Base-by-base conservation (phyloP, 2,329 filamentous ascomycete species). In the Hymenoscyphus salicellus region DNA sequence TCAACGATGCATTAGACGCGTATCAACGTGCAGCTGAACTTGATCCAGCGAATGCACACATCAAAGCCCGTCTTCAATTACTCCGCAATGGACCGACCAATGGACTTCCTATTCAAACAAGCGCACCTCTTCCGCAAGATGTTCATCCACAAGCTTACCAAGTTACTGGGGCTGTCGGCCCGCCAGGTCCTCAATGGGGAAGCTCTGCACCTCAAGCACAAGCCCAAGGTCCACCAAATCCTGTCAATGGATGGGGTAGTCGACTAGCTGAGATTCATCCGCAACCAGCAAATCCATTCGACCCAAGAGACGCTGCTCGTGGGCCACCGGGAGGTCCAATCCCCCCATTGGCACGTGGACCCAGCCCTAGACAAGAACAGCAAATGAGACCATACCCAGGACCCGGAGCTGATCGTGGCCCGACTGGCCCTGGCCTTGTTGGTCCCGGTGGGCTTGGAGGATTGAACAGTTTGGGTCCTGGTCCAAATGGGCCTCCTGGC, bases 71-170 rank as follows among this genome's bases (percentile, higher is more conserved):
- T 67, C 83, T 99, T 67, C 91, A 96, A 75, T 83, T 99, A 57
- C 85, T 99, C 64, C 91, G 95, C 65, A 93, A 87, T 69, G 92
- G 92, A 20, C 89, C 90, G 72, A 84, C 87, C 67, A 89, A 87
- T 74, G 89, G 91, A 66, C 82, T 89, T 72, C 83, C 86, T 46
- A 86, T 89, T 66, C 91, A 89, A 73, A 88, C 84, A 71, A 88
- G 83, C 70, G 91, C 89, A 60, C 93, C 94, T n/a, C 86, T 95
- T 72, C 94, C 95, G 7, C 94, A 96, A 74, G 95, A 99, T 77
- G 93, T 98, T 26, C 93, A 98, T 76, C 94, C 94, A 59, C 92
- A 97, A 74, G 91, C 93, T 6, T 98, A 98, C 74, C 93, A 97
- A 77, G 86, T 88, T 62, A 86, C 89, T 58, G 91, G 90, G 52